phyloP scores from a whole-genome alignment of 441 rosid genomes.

The Erodium moschatum region DNA sequence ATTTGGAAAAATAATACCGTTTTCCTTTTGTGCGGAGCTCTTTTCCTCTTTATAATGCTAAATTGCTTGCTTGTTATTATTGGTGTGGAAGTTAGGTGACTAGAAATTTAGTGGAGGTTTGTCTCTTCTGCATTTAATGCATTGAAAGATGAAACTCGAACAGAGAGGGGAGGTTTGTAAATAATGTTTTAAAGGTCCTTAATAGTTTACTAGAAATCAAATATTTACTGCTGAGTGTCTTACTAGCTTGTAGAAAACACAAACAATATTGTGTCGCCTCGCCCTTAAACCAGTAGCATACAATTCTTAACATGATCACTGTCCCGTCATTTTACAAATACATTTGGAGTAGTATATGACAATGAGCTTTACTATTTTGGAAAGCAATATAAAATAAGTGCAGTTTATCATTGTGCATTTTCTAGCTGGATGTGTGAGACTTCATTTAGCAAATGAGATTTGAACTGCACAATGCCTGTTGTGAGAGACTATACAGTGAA shows the following conservation, averaged over 20 bases:
- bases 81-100: background rate
- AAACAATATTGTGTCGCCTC: background rate
- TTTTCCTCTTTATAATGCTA: background rate
- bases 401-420: too few relatives aligned
- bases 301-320: too few relatives aligned
- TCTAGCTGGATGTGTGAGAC: too few relatives aligned
- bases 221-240: background rate
- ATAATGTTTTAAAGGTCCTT: background rate
- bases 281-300: too few relatives aligned
- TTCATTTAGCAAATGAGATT: too few relatives aligned
- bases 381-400: too few relatives aligned
- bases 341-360: too few relatives aligned
- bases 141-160: background rate
- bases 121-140: background rate
- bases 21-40: background rate
- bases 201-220: background rate
- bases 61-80: background rate
- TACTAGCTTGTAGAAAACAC: background rate
- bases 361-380: too few relatives aligned
- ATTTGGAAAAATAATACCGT: background rate
- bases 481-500: too few relatives aligned
- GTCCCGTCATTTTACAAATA: too few relatives aligned
- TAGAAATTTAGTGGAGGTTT: background rate
- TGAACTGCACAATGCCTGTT: too few relatives aligned
- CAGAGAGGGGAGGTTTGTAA: too few relatives aligned